Conservation (phyloP, 305 asterid genomes). For the Fraxinus ornus region DNA sequence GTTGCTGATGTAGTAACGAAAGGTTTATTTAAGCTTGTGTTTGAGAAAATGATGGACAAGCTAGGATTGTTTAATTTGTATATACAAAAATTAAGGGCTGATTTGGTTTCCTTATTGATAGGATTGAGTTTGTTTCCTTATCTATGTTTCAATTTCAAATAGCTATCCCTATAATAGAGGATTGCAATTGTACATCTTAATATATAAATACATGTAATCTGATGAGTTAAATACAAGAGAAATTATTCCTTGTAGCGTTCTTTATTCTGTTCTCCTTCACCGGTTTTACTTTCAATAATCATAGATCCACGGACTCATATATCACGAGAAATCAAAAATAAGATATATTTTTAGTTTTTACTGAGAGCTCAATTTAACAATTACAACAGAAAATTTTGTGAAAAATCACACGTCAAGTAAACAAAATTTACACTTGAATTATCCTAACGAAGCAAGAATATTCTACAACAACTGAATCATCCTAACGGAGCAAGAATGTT, state of each 20-base stretch:
- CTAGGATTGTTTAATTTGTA: background rate
- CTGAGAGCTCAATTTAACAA: background rate
- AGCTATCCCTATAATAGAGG: background rate
- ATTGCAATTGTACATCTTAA: background rate
- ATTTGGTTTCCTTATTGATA: background rate
- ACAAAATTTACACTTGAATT: background rate
- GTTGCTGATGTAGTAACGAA: background rate
- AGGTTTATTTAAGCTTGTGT: background rate
- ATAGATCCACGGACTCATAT: background rate
- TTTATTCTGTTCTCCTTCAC: background rate
- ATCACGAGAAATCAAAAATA: background rate
- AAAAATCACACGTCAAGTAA: background rate
- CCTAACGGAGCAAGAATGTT: conserved; percentile 49
- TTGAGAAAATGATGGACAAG: no score
- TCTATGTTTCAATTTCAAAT: background rate
- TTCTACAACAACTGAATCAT: conserved; percentile 27
- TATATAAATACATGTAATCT: background rate
- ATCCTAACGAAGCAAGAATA: background rate
- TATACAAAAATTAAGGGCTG: background rate
- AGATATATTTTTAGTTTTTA: background rate
- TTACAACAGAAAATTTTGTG: background rate
- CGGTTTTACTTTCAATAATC: background rate
- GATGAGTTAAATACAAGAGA: background rate
- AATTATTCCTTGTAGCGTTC: background rate
- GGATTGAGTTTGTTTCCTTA: background rate